Conservation (phyloP, 495 filamentous ascomycete genomes). For the Xylaria curta region DNA sequence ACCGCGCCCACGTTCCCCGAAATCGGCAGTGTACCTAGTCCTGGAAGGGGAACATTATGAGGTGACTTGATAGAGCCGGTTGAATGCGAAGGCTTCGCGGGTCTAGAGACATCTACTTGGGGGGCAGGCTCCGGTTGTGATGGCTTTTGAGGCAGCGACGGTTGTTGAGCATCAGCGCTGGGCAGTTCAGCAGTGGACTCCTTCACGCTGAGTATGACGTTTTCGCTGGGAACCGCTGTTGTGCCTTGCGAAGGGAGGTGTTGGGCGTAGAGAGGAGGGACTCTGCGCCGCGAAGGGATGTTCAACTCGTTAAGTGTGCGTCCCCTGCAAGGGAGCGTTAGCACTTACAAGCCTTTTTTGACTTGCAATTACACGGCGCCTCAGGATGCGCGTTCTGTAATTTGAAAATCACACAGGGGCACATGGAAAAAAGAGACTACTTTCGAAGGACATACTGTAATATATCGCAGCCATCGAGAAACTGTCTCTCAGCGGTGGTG, state of each 20-base stretch:
- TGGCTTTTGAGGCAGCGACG: constrained; percentile 17
- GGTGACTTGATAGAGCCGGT: neutral
- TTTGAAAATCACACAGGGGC: constrained; percentile 17
- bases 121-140: neutral
- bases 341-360: constrained; percentile 30
- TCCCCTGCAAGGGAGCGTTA: constrained; percentile 59
- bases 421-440: constrained; percentile 9
- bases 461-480: constrained; percentile 78
- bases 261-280: constrained; percentile 41
- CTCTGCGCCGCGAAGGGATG: constrained; percentile 63
- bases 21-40: neutral
- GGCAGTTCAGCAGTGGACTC: neutral
- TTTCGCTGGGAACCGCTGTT: constrained; percentile 29
- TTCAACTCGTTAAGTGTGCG: constrained; percentile 73
- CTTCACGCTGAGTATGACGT: constrained; percentile 4
- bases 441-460: constrained; percentile 65
- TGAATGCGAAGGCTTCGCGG: neutral
- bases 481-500: constrained; percentile 63
- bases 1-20: neutral
- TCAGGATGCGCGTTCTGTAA: constrained; percentile 32
- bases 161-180: neutral
- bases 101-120: neutral
- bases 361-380: constrained; percentile 26
- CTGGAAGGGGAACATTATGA: neutral
- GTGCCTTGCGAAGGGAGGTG: constrained; percentile 24